phyloP scores from a whole-genome alignment of 192 early-diverging fungal species.

The Umbelopsis ramanniana region DNA sequence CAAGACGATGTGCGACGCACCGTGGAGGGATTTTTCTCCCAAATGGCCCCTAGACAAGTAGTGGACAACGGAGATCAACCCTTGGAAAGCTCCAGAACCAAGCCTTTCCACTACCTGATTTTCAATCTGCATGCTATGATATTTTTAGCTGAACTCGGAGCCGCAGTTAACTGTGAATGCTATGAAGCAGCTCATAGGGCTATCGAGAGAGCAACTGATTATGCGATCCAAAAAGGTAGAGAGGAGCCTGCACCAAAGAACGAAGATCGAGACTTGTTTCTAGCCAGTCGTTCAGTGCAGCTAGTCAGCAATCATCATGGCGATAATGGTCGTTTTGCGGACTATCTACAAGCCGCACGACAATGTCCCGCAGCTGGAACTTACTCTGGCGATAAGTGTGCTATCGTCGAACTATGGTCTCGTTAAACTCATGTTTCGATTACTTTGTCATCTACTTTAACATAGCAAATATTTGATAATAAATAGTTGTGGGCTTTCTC shows the following conservation, averaged over 20 bases:
- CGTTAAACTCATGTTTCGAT: not conserved
- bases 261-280: slow-evolving; percentile 28
- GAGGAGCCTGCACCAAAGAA: slow-evolving; percentile 13
- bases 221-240: slow-evolving; percentile 17
- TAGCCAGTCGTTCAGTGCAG: slow-evolving; percentile 25
- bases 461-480: not conserved
- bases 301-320: slow-evolving; percentile 6
- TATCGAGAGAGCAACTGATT: slow-evolving; percentile 28
- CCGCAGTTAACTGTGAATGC: not conserved
- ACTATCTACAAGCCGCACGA: slow-evolving; percentile 14
- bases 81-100: slow-evolving; percentile 32
- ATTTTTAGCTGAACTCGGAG: slow-evolving; percentile 23
- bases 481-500: not conserved
- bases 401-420: slow-evolving; percentile 9
- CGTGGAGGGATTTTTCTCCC: slow-evolving; percentile 25
- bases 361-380: not conserved
- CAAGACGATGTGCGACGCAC: slow-evolving; percentile 15
- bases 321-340: slow-evolving; percentile 23
- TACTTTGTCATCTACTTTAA: too few species aligned
- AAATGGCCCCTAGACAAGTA: slow-evolving; percentile 25
- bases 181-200: slow-evolving; percentile 3
- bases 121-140: slow-evolving; percentile 44
- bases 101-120: slow-evolving; percentile 41
- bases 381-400: not conserved
- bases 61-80: slow-evolving; percentile 41